Evolutionary conservation across 1,139 yeast species (phyloP).

Genomic region (Maudiozyma humilis): DNA sequence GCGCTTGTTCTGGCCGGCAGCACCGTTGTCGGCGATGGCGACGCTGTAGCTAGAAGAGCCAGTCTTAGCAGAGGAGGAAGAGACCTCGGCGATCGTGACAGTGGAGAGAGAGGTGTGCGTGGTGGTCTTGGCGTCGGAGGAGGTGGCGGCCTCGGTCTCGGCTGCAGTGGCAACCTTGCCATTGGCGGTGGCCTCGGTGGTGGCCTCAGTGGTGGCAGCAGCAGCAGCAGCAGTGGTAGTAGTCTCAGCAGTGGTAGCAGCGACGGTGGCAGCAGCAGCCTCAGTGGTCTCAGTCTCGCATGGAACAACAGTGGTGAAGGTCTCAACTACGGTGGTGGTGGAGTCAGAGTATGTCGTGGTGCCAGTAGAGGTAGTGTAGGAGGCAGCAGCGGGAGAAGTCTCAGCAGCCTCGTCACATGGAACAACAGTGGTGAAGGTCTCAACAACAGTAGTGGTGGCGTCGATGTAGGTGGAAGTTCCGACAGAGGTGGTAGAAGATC

Average conservation of each 20-base stretch:
- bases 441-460: neutral
- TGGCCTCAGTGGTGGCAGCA: neutral
- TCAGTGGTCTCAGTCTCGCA: neutral
- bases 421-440: neutral
- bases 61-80: neutral
- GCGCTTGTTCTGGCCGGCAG: neutral
- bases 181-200: neutral
- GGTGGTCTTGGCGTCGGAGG: neutral
- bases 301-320: neutral
- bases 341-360: neutral
- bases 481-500: neutral
- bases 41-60: neutral
- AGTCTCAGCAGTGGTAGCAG: no score
- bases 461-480: constrained; percentile 1
- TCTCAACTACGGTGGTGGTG: neutral
- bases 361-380: neutral
- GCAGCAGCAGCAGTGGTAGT: neutral
- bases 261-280: neutral
- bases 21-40: neutral
- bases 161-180: neutral
- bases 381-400: neutral
- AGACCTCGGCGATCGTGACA: neutral
- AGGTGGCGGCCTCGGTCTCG: neutral
- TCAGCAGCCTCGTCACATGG: neutral
- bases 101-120: neutral